These are phyloP conservation scores for Musa beccarii DNA, from an alignment of 176 grass and related monocot species.

Conservation along the genomic window DNA sequence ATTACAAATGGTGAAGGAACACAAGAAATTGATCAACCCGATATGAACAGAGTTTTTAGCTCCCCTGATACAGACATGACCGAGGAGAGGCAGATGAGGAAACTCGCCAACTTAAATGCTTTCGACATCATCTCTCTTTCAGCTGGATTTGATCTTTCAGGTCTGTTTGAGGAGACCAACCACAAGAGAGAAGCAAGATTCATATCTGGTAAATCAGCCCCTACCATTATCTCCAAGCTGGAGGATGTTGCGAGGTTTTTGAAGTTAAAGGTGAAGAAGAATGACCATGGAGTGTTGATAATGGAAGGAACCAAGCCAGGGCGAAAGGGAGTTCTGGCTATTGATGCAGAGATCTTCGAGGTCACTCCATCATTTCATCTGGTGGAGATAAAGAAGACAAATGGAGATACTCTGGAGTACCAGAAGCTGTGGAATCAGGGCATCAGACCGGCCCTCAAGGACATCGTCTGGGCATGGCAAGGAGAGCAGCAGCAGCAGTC, in stretches of 20 bases:
- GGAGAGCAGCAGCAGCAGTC: constrained; percentile 32
- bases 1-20: background rate
- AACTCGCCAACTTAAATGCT: constrained; percentile 64
- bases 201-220: constrained; percentile 47
- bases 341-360: constrained; percentile 60
- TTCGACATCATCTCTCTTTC: constrained; percentile 96
- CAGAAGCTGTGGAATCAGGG: constrained; percentile 47
- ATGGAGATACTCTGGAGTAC: constrained; percentile 74
- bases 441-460: constrained; percentile 58
- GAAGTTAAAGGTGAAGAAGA: constrained; percentile 52
- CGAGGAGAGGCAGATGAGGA: constrained; percentile 17
- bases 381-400: constrained; percentile 71
- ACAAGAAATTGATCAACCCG: constrained; percentile 16
- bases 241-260: constrained; percentile 57
- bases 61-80: background rate
- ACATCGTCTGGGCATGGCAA: constrained; percentile 93
- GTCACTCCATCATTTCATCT: constrained; percentile 72
- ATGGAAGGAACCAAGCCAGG: constrained; percentile 47
- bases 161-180: constrained; percentile 51
- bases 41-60: constrained; percentile 17
- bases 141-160: constrained; percentile 77
- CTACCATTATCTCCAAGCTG: constrained; percentile 48
- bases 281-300: constrained; percentile 46
- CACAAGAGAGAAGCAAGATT: constrained; percentile 50
- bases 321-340: constrained; percentile 60